These are phyloP conservation scores for Alternaria sp. DNA, from an alignment of 2,329 filamentous ascomycete species.

Conservation along the genomic window DNA sequence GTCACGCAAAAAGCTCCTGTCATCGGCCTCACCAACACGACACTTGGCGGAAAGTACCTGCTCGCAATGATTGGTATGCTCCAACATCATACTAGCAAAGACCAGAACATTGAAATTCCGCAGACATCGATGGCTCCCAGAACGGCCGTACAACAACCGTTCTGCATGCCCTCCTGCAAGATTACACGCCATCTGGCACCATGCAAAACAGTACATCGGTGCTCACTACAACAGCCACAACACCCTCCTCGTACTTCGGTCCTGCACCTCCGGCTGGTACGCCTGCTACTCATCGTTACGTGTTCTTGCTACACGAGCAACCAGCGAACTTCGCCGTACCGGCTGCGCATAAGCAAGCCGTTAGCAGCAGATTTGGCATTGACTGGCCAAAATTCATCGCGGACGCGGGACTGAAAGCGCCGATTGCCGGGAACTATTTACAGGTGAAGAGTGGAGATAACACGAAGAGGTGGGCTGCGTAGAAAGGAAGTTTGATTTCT, in stretches of 20 bases:
- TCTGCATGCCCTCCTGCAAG: constrained; percentile 42
- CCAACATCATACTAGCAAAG: constrained; percentile 19
- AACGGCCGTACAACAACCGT: constrained; percentile 32
- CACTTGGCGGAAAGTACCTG: constrained; percentile 39
- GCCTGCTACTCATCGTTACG: constrained; percentile 44
- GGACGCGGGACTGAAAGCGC: constrained; percentile 33
- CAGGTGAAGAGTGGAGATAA: constrained; percentile 41
- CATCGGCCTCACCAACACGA: constrained; percentile 36
- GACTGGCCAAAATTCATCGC: constrained; percentile 34
- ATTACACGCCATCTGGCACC: constrained; percentile 34
- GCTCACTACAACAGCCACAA: constrained; percentile 41
- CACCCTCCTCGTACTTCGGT: constrained; percentile 42
- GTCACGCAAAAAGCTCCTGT: constrained; percentile 31
- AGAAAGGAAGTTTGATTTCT: neutral
- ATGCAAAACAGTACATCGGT: constrained; percentile 36
- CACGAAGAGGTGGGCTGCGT: constrained; percentile 22
- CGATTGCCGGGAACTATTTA: constrained; percentile 36
- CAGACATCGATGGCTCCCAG: constrained; percentile 22
- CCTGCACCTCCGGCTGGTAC: constrained; percentile 42
- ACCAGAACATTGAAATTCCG: neutral
- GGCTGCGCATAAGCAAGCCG: constrained; percentile 29
- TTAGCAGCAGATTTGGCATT: constrained; percentile 31
- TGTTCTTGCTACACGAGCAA: constrained; percentile 44
- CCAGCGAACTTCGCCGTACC: constrained; percentile 40
- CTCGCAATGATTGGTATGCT: constrained; percentile 43